Evolutionary conservation across 345 rosid species (phyloP).

Genomic region (Gossypium mustelinum): DNA sequence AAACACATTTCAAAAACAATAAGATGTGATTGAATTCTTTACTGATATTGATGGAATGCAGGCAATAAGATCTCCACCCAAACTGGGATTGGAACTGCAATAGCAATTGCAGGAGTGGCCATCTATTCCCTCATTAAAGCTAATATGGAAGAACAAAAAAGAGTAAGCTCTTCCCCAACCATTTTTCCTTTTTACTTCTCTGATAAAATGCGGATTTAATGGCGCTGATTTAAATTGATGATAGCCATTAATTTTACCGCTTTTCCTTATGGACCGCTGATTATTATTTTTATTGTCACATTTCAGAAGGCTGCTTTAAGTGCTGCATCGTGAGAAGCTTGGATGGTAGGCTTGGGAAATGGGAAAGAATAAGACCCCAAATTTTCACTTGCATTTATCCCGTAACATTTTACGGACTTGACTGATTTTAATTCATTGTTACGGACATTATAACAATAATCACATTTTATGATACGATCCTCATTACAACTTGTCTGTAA

Average conservation of each 20-base stretch:
- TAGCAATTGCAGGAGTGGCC: slow-evolving; percentile 53
- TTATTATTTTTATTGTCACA: neutral
- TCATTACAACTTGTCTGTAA: neutral
- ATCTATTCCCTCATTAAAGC: slow-evolving; percentile 46
- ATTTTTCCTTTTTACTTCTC: neutral
- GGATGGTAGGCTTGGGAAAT: neutral
- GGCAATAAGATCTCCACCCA: slow-evolving; percentile 52
- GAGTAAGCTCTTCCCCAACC: slow-evolving; percentile 25
- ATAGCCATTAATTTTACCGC: neutral
- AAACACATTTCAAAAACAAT: no score
- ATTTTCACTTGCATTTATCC: neutral
- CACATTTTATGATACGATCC: neutral
- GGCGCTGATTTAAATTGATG: neutral
- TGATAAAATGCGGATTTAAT: no score
- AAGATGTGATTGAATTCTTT: neutral
- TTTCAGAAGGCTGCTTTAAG: slow-evolving; percentile 5
- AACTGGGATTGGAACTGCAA: slow-evolving; percentile 46
- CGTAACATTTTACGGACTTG: no score
- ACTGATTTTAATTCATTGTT: neutral
- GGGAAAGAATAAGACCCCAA: slow-evolving; percentile 8
- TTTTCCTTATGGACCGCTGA: neutral
- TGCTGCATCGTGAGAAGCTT: neutral
- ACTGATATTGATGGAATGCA: slow-evolving; percentile 10
- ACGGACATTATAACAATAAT: neutral
- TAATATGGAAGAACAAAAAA: slow-evolving; percentile 44